phyloP scores from a whole-genome alignment of 257 asterid species.

The Solanum rostratum region DNA sequence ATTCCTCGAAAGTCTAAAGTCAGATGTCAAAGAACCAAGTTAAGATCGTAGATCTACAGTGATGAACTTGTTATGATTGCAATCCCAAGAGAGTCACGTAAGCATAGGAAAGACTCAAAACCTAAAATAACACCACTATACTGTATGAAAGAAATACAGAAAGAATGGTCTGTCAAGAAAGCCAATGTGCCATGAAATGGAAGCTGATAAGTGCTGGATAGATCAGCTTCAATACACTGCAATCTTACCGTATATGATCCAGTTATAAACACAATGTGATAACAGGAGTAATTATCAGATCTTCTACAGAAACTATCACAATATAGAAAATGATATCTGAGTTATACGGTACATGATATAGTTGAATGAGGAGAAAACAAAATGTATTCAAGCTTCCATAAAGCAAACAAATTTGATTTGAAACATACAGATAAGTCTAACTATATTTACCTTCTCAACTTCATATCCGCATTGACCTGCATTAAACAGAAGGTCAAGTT shows the following conservation, averaged over 20 bases:
- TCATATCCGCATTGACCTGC: constrained; percentile 85
- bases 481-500: not conserved
- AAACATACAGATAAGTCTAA: constrained; percentile 1
- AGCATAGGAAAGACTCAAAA: not conserved
- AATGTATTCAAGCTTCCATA: not conserved
- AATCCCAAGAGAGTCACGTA: not conserved
- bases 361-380: not conserved
- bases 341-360: not conserved
- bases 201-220: not conserved
- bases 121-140: not conserved
- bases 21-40: not conserved
- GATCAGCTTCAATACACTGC: not conserved
- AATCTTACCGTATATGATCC: not conserved
- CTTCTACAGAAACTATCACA: not conserved
- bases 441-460: constrained; percentile 55
- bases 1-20: not conserved
- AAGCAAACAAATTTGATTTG: not conserved
- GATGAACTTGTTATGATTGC: not conserved
- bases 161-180: not conserved
- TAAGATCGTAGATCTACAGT: not conserved
- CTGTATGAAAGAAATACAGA: not conserved
- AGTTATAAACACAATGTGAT: not conserved
- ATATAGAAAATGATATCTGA: not conserved
- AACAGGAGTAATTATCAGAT: not conserved
- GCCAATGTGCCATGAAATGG: not conserved